Base-by-base conservation (phyloP, 805 yeast genomes). In the Starmera dryadoides region DNA sequence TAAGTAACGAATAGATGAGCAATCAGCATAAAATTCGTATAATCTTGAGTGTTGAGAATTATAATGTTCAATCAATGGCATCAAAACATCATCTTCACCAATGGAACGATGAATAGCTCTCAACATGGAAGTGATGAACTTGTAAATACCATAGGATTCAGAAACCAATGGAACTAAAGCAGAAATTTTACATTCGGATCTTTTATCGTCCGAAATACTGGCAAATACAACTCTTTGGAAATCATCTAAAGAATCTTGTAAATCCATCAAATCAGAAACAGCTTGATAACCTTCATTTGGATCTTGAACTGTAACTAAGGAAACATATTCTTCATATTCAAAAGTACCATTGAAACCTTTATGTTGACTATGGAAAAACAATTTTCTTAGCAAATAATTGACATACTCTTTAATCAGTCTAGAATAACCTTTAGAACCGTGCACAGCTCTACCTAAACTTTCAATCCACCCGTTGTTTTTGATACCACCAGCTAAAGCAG, bases 271-370 rank as follows among this genome's bases (percentile, higher is more conserved):
- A 56, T 87, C 96, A 46, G 86, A 58, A 44, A 91, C 78, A 1
- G 95, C 80, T 55, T 91, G 95, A 58, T 83, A 89, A 6, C 98
- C 98, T 63, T 88, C 96, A 56, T 91, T 88, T 6, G 97, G 97
- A 59, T 91, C 96, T 52, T 86, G 81, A 30, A 86, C 94, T 3
- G 88, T 79, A 42, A 86, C 76, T 48, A 91, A 69, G 4, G 96
- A 86, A 33, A 89, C 79, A 56, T 91, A 93, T 58, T 91, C 98
- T 59, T 88, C 95, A 56, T 91, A 93, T 58, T 91, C 98, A 60
- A 91, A 91, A 29, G 87, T 87, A 29, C 98, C 98, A 55, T 85
- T 91, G 63, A 91, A 93, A 4, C 88, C 95, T 12, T 86, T 79
- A 53, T 93, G 95, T 42, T 74, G 71, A 42, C 80, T 74, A 59